Percentiles rank a stretch among this genome's conserved stretches.
Conservation (phyloP, 148 eudicot genomes). For the Oxyria digyna region DNA sequence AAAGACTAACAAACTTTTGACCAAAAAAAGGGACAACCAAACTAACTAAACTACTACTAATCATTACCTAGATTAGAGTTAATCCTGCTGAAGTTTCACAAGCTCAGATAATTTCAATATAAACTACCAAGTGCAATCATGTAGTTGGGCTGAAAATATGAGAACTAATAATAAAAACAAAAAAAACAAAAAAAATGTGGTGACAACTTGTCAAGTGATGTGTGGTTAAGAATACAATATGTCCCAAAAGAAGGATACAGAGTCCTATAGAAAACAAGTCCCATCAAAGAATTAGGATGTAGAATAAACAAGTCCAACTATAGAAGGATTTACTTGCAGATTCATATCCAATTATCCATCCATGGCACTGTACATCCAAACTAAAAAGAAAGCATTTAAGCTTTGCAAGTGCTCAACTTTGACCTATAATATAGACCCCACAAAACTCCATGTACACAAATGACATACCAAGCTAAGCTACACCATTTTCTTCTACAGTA, state of each 20-base stretch:
- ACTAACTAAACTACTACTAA: too few relatives aligned
- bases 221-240: neutral
- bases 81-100: neutral
- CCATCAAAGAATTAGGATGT: neutral
- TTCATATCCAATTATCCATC: neutral
- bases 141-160: neutral
- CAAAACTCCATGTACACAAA: neutral
- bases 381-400: neutral
- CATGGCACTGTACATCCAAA: neutral
- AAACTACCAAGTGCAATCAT: neutral
- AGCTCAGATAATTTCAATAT: neutral
- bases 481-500: neutral
- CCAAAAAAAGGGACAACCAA: neutral
- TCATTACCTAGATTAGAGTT: neutral
- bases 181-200: neutral
- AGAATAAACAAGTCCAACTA: neutral
- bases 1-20: too few relatives aligned
- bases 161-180: neutral
- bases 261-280: neutral
- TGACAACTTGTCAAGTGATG: neutral
- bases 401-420: neutral
- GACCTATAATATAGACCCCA: neutral
- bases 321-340: neutral
- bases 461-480: neutral
- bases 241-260: too few relatives aligned